Evolutionary conservation across 2,329 filamentous ascomycete species (phyloP).

Genomic region (Metarhizium sp.): DNA sequence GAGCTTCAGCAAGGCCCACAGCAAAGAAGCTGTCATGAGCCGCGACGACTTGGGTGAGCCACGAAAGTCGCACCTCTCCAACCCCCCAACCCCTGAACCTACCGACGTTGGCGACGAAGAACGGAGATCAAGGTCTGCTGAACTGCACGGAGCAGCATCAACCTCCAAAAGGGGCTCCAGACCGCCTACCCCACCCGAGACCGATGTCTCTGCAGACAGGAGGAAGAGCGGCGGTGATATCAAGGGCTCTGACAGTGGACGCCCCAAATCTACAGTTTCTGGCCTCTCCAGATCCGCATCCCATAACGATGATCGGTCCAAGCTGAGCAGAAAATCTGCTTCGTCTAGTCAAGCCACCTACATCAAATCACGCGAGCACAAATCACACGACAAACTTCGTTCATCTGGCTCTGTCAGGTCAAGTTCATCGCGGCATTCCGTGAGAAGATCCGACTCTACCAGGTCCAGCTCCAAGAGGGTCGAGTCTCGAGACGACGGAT

Average conservation of each 20-base stretch:
- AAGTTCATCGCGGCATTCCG: conserved; percentile 23
- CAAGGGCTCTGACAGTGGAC: conserved; percentile 13
- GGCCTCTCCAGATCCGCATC: conserved; percentile 34
- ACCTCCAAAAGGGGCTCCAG: conserved; percentile 33
- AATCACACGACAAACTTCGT: conserved; percentile 26
- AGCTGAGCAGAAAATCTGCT: conserved; percentile 44
- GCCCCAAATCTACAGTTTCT: conserved; percentile 36
- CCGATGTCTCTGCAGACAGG: conserved; percentile 43
- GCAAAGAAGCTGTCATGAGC: conserved; percentile 72
- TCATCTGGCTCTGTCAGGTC: conserved; percentile 25
- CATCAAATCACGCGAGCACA: conserved; percentile 28
- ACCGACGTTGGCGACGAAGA: conserved; percentile 50
- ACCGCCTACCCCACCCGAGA: conserved; percentile 56
- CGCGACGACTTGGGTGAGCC: conserved; percentile 37
- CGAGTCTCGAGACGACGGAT: conserved; percentile 32
- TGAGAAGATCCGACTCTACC: conserved; percentile 29
- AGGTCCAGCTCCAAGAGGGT: conserved; percentile 23
- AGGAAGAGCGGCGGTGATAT: conserved; percentile 26
- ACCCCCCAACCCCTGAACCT: conserved; percentile 58
- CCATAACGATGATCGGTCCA: conserved; percentile 39
- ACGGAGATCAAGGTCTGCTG: conserved; percentile 37
- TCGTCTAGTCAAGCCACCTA: conserved; percentile 50
- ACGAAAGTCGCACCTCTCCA: conserved; percentile 29
- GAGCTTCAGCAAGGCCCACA: conserved; percentile 80
- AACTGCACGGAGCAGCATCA: conserved; percentile 28